Percentiles rank a stretch among this genome's conserved stretches.
Evolutionary conservation across 192 early-diverging fungal species (phyloP).

Genomic region (Umbelopsis sp.): DNA sequence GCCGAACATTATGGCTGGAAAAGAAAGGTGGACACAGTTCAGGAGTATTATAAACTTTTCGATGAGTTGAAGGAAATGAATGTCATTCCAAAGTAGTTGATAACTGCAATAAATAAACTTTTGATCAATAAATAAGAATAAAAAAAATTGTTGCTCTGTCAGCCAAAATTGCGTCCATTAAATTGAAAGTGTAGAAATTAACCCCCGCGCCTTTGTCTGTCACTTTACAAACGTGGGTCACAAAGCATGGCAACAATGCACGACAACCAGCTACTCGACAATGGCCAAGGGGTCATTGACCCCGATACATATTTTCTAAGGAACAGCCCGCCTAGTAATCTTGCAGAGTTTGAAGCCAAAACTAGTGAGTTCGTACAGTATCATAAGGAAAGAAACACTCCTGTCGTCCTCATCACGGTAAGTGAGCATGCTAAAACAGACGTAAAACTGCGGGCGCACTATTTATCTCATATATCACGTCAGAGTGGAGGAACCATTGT

Average conservation of each 20-base stretch:
- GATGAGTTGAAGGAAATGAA: slow-evolving; percentile 16
- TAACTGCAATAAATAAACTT: neutral
- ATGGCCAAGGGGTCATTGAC: slow-evolving; percentile 56
- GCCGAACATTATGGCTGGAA: slow-evolving; percentile 5
- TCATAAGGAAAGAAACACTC: slow-evolving; percentile 52
- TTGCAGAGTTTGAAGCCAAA: slow-evolving; percentile 59
- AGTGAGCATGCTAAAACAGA: neutral
- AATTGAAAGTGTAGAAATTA: too few relatives aligned
- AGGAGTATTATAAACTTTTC: neutral
- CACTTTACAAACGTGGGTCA: neutral
- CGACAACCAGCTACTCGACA: slow-evolving; percentile 33
- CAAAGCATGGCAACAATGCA: neutral
- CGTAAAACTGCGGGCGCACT: neutral
- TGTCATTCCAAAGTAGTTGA: slow-evolving; percentile 3
- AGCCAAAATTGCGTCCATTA: too few relatives aligned
- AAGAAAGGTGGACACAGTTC: neutral
- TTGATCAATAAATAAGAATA: too few relatives aligned
- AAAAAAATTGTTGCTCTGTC: too few relatives aligned
- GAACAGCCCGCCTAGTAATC: slow-evolving; percentile 65
- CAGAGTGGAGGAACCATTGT: slow-evolving; percentile 95
- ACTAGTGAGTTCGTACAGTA: slow-evolving; percentile 60
- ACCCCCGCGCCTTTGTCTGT: too few relatives aligned
- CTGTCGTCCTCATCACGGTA: slow-evolving; percentile 90
- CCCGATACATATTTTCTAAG: slow-evolving; percentile 80
- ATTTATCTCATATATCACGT: neutral